A percentile compares a stretch with the other conserved stretches of the same genome.
These are phyloP conservation scores for Tetragonia tetragonoides DNA, from an alignment of 148 eudicot genomes.

Conservation along the genomic window DNA sequence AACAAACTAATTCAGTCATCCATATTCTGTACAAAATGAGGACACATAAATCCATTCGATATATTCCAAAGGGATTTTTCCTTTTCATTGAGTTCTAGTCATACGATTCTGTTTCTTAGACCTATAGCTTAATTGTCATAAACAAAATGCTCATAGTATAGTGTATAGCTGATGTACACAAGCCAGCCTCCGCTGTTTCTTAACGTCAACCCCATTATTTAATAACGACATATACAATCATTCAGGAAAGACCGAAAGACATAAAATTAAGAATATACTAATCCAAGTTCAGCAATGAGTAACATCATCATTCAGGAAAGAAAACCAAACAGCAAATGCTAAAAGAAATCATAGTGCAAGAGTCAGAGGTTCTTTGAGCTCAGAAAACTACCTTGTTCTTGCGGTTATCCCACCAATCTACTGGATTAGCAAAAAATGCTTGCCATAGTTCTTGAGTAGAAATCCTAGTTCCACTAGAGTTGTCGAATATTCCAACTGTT, in stretches of 20 bases:
- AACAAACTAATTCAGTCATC: background rate
- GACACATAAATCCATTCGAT: background rate
- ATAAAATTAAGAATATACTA: background rate
- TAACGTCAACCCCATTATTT: too few species aligned
- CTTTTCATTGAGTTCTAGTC: background rate
- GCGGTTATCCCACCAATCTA: conserved; percentile 98
- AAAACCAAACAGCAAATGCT: background rate
- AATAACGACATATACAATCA: background rate
- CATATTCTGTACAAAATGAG: background rate
- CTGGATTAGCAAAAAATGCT: conserved; percentile 90
- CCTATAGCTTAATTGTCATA: background rate
- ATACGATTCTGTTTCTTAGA: background rate
- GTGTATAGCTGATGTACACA: background rate
- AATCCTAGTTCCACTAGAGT: conserved; percentile 42
- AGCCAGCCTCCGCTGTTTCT: background rate
- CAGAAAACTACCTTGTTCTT: conserved; percentile 65
- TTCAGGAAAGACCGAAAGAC: too few species aligned
- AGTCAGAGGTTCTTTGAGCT: conserved; percentile 2
- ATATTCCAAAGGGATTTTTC: background rate
- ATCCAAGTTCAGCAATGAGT: background rate
- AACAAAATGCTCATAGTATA: background rate
- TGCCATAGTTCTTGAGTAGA: conserved; percentile 87
- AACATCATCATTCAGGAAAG: background rate
- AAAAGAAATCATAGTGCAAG: background rate
- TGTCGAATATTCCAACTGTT: conserved; percentile 45